Base-by-base conservation (phyloP, 2,329 filamentous ascomycete species). In the Chaetomiaceae sp. region DNA sequence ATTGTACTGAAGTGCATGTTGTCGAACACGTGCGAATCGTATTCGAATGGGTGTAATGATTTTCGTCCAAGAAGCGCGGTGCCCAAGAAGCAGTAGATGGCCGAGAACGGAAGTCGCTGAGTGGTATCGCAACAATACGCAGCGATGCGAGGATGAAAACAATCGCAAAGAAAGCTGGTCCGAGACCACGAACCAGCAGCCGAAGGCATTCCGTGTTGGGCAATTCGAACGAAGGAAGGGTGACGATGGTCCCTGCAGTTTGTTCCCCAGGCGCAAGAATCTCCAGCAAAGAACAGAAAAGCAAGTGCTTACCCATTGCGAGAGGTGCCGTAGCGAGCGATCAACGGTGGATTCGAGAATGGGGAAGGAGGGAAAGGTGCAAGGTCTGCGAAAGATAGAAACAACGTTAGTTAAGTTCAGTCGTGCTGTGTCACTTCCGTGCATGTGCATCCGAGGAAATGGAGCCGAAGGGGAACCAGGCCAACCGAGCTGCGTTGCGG, bases 51-150 rank as follows among this genome's bases (percentile, higher is more conserved):
- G 61, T 61, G 62, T 63, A 66, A 65, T 64, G 57, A 57, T 58
- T 55, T 52, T 56, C 43, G 50, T 56, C 62, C 62, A 66, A 66
- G 66, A 69, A 65, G 60, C 54, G 56, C 58, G 59, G 64, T 70
- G 56, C 67, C 73, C 70, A 75, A 75, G 67, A 75, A 74, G 71
- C 62, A 61, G 69, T 75, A 76, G 66, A 76, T 75, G 67, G 62
- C 62, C 62, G 55, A 51, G 60, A 73, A 71, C n/a, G 67, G 69
- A 67, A 70, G 66, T 65, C 62, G 51, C 37, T 40, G 33, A 51
- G 27, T 47, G 61, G 62, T 63, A 59, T 58, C 56, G 40, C 69
- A 67, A 69, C 57, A 65, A 60, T 61, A 51, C 49, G 47, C 54
- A 59, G 62, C 61, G 60, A 60, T 61, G 60, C 60, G 64, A 61